Percentiles rank a stretch among this genome's conserved stretches.
Evolutionary conservation across 163 green algal genomes (phyloP).

Genomic region (Scenedesmus sp.): DNA sequence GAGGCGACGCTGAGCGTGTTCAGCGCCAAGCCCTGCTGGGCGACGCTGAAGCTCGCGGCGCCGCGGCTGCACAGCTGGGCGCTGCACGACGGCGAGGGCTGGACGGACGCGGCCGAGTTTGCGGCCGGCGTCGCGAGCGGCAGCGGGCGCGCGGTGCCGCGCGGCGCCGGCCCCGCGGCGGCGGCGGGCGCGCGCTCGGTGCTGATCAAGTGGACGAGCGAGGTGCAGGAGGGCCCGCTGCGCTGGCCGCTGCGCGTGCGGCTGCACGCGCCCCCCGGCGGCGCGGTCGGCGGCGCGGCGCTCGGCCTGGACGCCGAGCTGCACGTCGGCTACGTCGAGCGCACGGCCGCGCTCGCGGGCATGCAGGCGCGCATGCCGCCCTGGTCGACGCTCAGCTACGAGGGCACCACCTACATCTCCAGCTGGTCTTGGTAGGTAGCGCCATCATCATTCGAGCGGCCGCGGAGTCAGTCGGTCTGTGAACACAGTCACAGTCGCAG

Average conservation of each 20-base stretch:
- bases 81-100: not conserved
- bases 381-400: constrained; percentile 24
- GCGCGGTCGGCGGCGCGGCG: not conserved
- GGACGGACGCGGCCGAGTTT: constrained; percentile 10
- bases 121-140: not conserved
- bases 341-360: not conserved
- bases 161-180: not conserved
- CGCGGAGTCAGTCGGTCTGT: too few relatives aligned
- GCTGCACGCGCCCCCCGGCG: not conserved
- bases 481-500: too few relatives aligned
- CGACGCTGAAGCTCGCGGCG: constrained; percentile 21
- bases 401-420: constrained; percentile 29
- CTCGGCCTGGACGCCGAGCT: constrained; percentile 16
- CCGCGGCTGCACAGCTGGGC: constrained; percentile 19
- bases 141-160: constrained; percentile 1
- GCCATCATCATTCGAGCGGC: too few relatives aligned
- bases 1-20: constrained; percentile 1
- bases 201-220: constrained; percentile 41
- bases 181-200: not conserved
- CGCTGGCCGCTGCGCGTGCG: constrained; percentile 8
- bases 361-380: constrained; percentile 27
- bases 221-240: constrained; percentile 25
- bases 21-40: constrained; percentile 30
- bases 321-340: constrained; percentile 41
- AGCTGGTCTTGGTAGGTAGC: too few relatives aligned